A percentile compares a stretch with the other conserved stretches of the same genome.
These are phyloP conservation scores for Nematocida minor DNA, from an alignment of 371 early-diverging fungal genomes.

Conservation along the genomic window DNA sequence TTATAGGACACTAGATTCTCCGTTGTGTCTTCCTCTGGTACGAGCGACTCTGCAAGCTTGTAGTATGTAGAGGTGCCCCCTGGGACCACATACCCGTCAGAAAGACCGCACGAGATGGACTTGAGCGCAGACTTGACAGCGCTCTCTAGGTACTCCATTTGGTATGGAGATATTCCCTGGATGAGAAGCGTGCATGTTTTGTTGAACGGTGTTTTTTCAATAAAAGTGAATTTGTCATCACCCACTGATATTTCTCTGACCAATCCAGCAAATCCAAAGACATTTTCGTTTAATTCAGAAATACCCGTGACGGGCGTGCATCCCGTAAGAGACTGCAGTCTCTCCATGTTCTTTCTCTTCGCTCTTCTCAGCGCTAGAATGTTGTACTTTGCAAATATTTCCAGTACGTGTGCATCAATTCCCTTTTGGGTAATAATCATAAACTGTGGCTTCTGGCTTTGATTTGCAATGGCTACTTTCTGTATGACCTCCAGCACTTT, in stretches of 20 bases:
- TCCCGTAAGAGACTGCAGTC: slow-evolving; percentile 90
- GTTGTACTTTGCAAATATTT: slow-evolving; percentile 85
- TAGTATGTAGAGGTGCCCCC: slow-evolving; percentile 93
- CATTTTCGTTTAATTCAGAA: slow-evolving; percentile 77
- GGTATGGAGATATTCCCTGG: slow-evolving; percentile 88
- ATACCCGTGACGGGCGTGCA: slow-evolving; percentile 92
- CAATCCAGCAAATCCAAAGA: slow-evolving; percentile 83
- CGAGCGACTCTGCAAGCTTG: slow-evolving; percentile 63
- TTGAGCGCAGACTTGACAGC: slow-evolving; percentile 94
- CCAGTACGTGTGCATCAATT: slow-evolving; percentile 93
- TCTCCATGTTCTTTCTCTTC: slow-evolving; percentile 98
- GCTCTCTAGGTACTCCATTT: slow-evolving; percentile 85
- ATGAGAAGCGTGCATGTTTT: slow-evolving; percentile 85
- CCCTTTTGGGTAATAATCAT: slow-evolving; percentile 98
- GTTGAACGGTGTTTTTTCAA: slow-evolving; percentile 77
- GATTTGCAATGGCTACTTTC: slow-evolving; percentile 74
- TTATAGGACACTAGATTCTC: slow-evolving; percentile 2
- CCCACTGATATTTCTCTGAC: slow-evolving; percentile 91
- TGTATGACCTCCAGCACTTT: slow-evolving; percentile 79
- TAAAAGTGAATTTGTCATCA: slow-evolving; percentile 97
- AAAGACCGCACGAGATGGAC: slow-evolving; percentile 72
- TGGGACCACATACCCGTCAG: slow-evolving; percentile 79
- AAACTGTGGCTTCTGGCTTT: slow-evolving; percentile 69
- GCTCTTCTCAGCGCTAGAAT: slow-evolving; percentile 95
- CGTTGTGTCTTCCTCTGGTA: slow-evolving; percentile 11